Evolutionary conservation across 2,329 filamentous ascomycete genomes (phyloP).

Genomic region (Penicillium vulpinum): DNA sequence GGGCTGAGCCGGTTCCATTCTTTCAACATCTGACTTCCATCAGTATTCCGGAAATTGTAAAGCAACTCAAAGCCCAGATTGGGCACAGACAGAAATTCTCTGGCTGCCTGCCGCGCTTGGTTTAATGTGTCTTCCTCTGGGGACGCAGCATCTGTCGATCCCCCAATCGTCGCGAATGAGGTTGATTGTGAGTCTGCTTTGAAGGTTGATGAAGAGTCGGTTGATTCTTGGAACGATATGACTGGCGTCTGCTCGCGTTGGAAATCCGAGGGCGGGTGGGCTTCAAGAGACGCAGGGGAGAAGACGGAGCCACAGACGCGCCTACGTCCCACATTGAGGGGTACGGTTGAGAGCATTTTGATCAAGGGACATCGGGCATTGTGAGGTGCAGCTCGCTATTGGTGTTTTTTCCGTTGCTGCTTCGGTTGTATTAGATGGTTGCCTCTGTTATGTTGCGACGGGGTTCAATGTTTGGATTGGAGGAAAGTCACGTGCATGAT

Average conservation of each 20-base stretch:
- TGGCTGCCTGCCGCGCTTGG: constrained; percentile 44
- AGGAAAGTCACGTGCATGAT: neutral
- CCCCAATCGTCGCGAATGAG: constrained; percentile 11
- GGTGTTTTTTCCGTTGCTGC: neutral
- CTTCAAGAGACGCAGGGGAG: constrained; percentile 39
- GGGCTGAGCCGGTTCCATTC: constrained; percentile 32
- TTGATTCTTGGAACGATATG: constrained; percentile 19
- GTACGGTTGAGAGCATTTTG: constrained; percentile 29
- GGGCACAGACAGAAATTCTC: constrained; percentile 41
- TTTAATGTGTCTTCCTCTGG: constrained; percentile 40
- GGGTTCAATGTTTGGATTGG: constrained; percentile 3
- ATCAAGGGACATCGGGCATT: constrained; percentile 16
- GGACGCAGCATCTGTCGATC: constrained; percentile 11
- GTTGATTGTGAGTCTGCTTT: constrained; percentile 18
- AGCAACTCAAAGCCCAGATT: constrained; percentile 36
- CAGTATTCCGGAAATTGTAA: constrained; percentile 22
- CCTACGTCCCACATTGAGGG: constrained; percentile 34
- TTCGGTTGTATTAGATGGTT: neutral
- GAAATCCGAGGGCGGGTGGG: constrained; percentile 27
- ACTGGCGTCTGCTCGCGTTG: constrained; percentile 16
- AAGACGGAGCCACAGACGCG: constrained; percentile 49
- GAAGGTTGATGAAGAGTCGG: constrained; percentile 16
- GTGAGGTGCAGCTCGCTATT: constrained; percentile 1
- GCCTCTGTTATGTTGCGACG: neutral
- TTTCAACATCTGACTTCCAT: constrained; percentile 31